phyloP scores from a whole-genome alignment of 2,329 filamentous ascomycete genomes.

The Paradendryphiella salina region DNA sequence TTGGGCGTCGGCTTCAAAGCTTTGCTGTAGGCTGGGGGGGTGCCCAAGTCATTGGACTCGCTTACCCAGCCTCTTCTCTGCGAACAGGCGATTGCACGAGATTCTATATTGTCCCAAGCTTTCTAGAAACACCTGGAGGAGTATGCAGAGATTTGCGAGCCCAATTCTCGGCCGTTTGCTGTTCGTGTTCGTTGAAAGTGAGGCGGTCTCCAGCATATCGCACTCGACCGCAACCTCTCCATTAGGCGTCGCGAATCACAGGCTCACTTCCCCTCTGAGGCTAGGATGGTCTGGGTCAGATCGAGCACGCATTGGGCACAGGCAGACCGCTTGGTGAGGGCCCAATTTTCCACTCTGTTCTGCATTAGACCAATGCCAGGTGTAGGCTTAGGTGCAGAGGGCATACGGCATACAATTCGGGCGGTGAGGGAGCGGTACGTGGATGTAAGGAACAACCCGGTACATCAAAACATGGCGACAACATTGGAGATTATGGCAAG shows the following conservation, averaged over 20 bases:
- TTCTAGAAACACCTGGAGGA: not conserved
- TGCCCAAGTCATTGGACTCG: constrained; percentile 31
- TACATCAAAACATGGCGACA: constrained; percentile 2
- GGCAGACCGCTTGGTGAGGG: constrained; percentile 24
- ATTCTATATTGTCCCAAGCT: constrained; percentile 5
- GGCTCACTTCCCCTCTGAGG: constrained; percentile 10
- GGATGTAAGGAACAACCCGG: constrained; percentile 19
- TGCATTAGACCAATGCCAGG: constrained; percentile 20
- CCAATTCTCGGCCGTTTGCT: not conserved
- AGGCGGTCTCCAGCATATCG: constrained; percentile 19
- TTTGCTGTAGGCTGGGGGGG: constrained; percentile 30
- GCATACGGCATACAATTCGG: constrained; percentile 2
- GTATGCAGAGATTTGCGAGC: constrained; percentile 5
- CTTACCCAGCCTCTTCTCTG: constrained; percentile 27
- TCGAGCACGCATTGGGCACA: constrained; percentile 22
- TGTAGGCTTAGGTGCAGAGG: constrained; percentile 17
- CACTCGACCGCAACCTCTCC: constrained; percentile 25
- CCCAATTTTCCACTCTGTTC: constrained; percentile 24
- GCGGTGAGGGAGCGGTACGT: constrained; percentile 20
- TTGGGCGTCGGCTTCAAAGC: constrained; percentile 30
- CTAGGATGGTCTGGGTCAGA: constrained; percentile 18
- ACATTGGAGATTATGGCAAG: constrained; percentile 1
- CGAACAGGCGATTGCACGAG: constrained; percentile 21
- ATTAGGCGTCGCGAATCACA: constrained; percentile 19
- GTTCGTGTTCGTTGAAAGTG: constrained; percentile 10